These are phyloP conservation scores for Nannizzia gypsea DNA, from an alignment of 2,329 filamentous ascomycete genomes.

Conservation along the genomic window DNA sequence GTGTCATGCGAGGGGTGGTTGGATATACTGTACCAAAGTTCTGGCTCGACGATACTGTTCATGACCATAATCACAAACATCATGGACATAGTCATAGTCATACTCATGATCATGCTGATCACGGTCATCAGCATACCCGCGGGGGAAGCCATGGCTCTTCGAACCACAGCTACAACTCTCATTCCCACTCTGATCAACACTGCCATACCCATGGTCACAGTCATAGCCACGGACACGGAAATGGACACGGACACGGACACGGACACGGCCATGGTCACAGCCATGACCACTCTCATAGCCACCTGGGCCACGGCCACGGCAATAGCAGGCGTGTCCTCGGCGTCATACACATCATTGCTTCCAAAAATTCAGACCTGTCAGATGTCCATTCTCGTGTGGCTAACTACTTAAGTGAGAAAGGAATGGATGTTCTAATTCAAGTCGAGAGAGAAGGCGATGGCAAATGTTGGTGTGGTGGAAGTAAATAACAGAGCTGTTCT, in stretches of 20 bases:
- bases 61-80: constrained; percentile 24
- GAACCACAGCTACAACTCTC: constrained; percentile 15
- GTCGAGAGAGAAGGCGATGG: constrained; percentile 73
- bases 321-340: constrained; percentile 51
- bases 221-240: too few relatives aligned
- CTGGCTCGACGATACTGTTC: constrained; percentile 64
- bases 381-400: constrained; percentile 71
- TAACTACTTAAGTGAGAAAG: constrained; percentile 56
- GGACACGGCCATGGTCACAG: constrained; percentile 18
- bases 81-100: constrained; percentile 22
- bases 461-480: constrained; percentile 50
- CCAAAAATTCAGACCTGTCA: constrained; percentile 59
- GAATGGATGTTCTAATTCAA: constrained; percentile 75
- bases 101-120: constrained; percentile 19
- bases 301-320: constrained; percentile 15
- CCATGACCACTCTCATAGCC: constrained; percentile 21
- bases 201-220: constrained; percentile 17
- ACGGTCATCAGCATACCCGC: constrained; percentile 19
- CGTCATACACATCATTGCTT: constrained; percentile 74
- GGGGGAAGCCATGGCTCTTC: constrained; percentile 21
- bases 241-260: too few relatives aligned
- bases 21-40: constrained; percentile 81
- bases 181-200: constrained; percentile 18
- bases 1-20: constrained; percentile 68
- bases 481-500: constrained; percentile 26